These are phyloP conservation scores for Protea cynaroides DNA, from an alignment of 164 flowering plant genomes.

Conservation along the genomic window DNA sequence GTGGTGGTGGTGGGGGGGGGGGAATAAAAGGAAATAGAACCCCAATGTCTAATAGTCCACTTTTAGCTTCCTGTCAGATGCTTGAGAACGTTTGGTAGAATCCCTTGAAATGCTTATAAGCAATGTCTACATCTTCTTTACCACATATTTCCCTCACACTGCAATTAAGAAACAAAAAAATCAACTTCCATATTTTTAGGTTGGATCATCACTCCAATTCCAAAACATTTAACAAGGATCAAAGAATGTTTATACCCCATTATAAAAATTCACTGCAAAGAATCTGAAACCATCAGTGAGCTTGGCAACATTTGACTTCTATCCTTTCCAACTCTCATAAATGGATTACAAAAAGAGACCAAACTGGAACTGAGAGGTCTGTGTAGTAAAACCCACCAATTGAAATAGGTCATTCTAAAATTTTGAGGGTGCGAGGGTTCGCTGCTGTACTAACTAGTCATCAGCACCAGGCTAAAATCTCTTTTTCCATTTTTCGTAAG, in stretches of 20 bases:
- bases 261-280: background rate
- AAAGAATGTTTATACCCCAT: background rate
- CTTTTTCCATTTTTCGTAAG: background rate
- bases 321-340: too few relatives aligned
- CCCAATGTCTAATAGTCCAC: conserved; percentile 32
- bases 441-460: too few relatives aligned
- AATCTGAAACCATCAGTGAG: too few relatives aligned
- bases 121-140: conserved; percentile 78
- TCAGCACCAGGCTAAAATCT: too few relatives aligned
- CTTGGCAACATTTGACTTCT: too few relatives aligned
- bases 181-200: background rate
- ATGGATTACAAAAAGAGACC: too few relatives aligned
- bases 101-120: conserved; percentile 86
- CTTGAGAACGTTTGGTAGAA: conserved; percentile 73
- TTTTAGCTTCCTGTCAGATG: conserved; percentile 65
- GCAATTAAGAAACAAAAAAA: conserved; percentile 22
- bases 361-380: too few relatives aligned
- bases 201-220: background rate
- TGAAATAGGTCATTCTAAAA: too few relatives aligned
- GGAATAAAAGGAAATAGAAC: background rate
- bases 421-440: background rate
- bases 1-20: too few relatives aligned
- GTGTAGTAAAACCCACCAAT: background rate
- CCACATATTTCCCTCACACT: conserved; percentile 89
- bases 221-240: background rate